Evolutionary conservation across 2,329 filamentous ascomycete species (phyloP).

Genomic region (Monilinia fructicola): DNA sequence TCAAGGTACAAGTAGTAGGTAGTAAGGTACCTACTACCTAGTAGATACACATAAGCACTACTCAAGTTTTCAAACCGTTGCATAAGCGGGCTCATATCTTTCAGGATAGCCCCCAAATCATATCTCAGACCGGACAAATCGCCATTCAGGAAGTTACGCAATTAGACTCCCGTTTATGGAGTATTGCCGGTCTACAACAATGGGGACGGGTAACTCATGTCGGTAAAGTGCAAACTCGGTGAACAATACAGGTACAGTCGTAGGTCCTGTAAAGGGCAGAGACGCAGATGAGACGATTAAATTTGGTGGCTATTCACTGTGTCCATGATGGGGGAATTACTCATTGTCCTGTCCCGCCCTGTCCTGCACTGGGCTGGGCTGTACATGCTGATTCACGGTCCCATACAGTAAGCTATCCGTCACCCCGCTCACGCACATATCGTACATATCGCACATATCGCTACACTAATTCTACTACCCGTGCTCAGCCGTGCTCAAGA

Average conservation of each 20-base stretch:
- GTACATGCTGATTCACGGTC: neutral
- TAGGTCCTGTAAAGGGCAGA: too few species aligned
- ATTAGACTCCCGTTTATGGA: neutral
- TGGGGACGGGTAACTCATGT: neutral
- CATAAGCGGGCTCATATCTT: neutral
- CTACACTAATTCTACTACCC: neutral
- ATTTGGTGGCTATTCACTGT: constrained; percentile 11
- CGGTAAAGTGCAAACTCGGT: neutral
- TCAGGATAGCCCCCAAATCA: neutral
- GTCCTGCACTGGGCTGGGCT: neutral
- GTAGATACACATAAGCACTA: constrained; percentile 1
- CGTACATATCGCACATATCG: neutral
- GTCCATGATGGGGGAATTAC: neutral
- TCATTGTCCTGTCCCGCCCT: constrained; percentile 1
- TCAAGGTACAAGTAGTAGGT: too few species aligned
- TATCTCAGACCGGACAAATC: neutral
- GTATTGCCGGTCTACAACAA: neutral
- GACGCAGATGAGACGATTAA: neutral
- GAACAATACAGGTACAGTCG: too few species aligned
- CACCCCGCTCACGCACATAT: constrained; percentile 1
- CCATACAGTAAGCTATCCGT: neutral
- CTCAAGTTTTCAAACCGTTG: too few species aligned
- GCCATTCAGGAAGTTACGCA: constrained; percentile 6
- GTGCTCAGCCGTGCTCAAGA: constrained; percentile 9
- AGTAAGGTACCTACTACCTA: too few species aligned